phyloP scores from a whole-genome alignment of 345 rosid genomes.

The Euphorbia peplus region DNA sequence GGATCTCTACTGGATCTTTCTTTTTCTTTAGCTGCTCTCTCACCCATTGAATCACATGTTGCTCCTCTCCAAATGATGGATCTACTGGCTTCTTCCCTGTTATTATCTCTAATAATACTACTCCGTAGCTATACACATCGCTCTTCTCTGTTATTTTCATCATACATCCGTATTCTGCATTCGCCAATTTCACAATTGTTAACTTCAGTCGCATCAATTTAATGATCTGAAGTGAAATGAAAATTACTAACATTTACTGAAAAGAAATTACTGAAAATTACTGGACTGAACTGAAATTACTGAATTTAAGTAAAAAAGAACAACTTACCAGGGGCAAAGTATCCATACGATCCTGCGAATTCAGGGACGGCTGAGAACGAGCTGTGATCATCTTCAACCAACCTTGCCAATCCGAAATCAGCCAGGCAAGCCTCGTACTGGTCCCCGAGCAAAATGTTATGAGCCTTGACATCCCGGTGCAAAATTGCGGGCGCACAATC shows the following conservation, averaged over 20 bases:
- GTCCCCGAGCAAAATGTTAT: constrained; percentile 69
- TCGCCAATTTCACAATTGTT: not conserved
- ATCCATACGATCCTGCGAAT: constrained; percentile 85
- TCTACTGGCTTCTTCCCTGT: constrained; percentile 79
- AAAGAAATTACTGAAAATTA: too few species aligned
- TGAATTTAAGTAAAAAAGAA: too few species aligned
- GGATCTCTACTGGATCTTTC: constrained; percentile 61
- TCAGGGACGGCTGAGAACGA: constrained; percentile 52
- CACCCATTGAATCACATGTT: constrained; percentile 79
- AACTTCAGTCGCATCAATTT: not conserved
- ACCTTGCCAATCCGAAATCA: constrained; percentile 79
- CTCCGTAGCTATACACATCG: constrained; percentile 85
- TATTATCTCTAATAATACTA: constrained; percentile 69
- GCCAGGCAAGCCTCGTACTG: constrained; percentile 66
- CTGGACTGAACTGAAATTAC: too few species aligned
- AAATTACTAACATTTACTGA: too few species aligned
- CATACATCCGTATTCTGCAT: constrained; percentile 69
- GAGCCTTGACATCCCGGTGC: constrained; percentile 84
- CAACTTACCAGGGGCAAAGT: constrained; percentile 93
- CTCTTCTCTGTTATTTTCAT: constrained; percentile 62
- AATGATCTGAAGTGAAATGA: too few species aligned
- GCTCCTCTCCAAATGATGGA: constrained; percentile 61
- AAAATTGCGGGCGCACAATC: constrained; percentile 79
- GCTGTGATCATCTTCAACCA: constrained; percentile 47
- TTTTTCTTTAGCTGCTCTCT: constrained; percentile 63